Evolutionary conservation across 306 rosid genomes (phyloP).

Genomic region (Rosa lucieae): DNA sequence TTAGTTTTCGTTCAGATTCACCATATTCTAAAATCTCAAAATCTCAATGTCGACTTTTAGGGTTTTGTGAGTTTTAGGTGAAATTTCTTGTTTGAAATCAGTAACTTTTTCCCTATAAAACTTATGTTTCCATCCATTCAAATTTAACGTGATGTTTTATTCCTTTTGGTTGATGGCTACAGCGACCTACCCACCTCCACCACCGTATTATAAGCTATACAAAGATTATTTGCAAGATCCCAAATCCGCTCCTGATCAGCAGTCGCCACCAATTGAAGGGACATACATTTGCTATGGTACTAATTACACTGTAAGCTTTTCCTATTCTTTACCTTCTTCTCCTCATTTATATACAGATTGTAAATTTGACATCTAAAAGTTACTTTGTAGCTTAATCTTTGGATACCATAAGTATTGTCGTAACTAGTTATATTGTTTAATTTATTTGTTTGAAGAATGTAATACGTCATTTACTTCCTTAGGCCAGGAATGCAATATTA

Average conservation of each 20-base stretch:
- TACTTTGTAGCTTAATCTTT: background rate
- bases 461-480: background rate
- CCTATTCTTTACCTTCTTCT: no score
- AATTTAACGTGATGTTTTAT: background rate
- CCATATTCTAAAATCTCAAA: no score
- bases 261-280: conserved; percentile 82
- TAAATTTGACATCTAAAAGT: no score
- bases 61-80: no score
- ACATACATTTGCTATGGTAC: conserved; percentile 31
- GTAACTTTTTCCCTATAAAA: background rate
- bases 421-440: background rate
- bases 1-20: no score
- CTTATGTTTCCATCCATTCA: background rate
- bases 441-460: background rate
- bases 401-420: background rate
- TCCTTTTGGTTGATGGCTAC: conserved; percentile 54
- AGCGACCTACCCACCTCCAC: conserved; percentile 90
- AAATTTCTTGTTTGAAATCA: no score
- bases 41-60: no score
- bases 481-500: background rate
- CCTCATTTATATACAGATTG: no score
- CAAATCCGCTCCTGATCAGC: conserved; percentile 81
- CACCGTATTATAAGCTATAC: conserved; percentile 52
- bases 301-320: no score
- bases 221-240: conserved; percentile 58